Conservation (phyloP, 192 early-diverging fungal species). For the Spizellomyces punctatus region DNA sequence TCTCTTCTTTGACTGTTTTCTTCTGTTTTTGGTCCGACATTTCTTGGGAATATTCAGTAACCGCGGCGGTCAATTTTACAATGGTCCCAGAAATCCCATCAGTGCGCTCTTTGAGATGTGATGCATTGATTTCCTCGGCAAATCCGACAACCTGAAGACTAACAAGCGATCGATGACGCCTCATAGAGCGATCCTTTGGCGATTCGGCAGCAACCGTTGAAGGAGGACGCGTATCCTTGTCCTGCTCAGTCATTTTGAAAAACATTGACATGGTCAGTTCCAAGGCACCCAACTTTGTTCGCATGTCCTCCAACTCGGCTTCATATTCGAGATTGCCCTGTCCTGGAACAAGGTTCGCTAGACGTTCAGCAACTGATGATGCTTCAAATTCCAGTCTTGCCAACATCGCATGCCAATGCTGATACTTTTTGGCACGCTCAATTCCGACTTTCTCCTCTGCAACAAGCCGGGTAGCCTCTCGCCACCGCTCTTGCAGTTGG, state of each 20-base stretch:
- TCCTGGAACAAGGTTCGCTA: too few relatives aligned
- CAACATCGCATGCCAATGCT: conserved; percentile 13
- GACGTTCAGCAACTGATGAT: too few relatives aligned
- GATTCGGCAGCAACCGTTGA: not conserved
- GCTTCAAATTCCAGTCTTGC: conserved; percentile 7
- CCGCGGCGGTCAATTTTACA: not conserved
- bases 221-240: conserved; percentile 7
- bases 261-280: conserved; percentile 15
- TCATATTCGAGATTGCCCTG: not conserved
- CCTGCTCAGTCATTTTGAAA: conserved; percentile 21
- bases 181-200: not conserved
- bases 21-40: not conserved
- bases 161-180: conserved; percentile 10
- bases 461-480: conserved; percentile 15
- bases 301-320: conserved; percentile 6
- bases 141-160: conserved; percentile 1
- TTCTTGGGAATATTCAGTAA: conserved; percentile 1
- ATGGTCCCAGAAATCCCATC: conserved; percentile 13
- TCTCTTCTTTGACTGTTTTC: conserved; percentile 9
- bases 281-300: not conserved
- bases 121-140: conserved; percentile 10
- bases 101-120: not conserved
- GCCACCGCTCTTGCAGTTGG: conserved; percentile 10
- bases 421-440: conserved; percentile 17
- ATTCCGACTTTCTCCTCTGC: conserved; percentile 17